Evolutionary conservation across 1,139 yeast genomes (phyloP), one percentile per base, ranked within the genome.

Genomic region (Protomyces lactucae-debilis): DNA sequence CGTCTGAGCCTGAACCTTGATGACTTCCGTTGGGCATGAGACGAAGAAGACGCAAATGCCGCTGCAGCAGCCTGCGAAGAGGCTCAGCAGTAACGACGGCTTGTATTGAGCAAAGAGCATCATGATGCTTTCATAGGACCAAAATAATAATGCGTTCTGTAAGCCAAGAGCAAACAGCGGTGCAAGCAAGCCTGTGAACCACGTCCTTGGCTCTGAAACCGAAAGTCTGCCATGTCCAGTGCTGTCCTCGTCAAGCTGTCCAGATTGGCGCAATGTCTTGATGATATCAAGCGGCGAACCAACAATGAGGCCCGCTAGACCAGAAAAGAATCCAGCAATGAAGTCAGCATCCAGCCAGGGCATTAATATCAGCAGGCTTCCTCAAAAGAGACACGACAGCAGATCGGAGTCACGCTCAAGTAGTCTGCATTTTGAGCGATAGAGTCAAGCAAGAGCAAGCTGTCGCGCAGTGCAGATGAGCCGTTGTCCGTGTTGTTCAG

Each of bases 241-340:
- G 32, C n/a, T 16, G 16, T 12, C 16, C n/a, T n/a, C 3, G 32
- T 28, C 32, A 28, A 28, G 9, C 5, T 28, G 32, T 9, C 32
- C 8, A 16, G 37, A n/a, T 16, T 70, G 71, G 4, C 68, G 64
- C 46, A 55, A 52, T n/a, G 70, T 71, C 60, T 70, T 70, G 59
- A 70, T 43, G 32, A 70, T 68, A 45, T 70, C 72, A 21, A 70
- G 67, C 21, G 72, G 71, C 32, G 70, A 69, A 14, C 72, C 72
- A 8, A 70, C 57, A 23, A 70, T 57, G 14, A 70, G 66, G 35
- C 72, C 71, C 9, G 66, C 69, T 12, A 67, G 67, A 9, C 72
- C 72, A 9, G 72, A 67, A 12, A 69, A 64, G 45, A 70, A 70
- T 16, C 72, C 72, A 2, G 72, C 72, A 8, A 61, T 16, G 18